Conservation (phyloP, 176 grass and related monocot species). For the Musa beccarii region DNA sequence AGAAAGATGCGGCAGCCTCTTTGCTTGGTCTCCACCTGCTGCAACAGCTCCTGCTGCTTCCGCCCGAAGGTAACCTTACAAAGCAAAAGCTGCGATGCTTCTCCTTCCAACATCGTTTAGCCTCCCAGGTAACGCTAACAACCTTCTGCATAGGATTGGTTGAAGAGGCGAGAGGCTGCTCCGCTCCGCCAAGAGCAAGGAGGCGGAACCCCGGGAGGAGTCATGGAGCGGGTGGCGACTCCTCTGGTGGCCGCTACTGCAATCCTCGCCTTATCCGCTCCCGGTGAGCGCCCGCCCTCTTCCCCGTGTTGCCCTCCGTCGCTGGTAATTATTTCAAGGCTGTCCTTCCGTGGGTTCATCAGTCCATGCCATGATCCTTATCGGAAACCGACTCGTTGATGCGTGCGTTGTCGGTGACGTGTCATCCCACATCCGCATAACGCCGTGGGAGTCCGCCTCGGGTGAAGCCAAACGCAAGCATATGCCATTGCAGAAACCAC, state of each 20-base stretch:
- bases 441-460: too few species aligned
- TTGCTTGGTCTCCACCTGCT: background rate
- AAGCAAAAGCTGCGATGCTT: background rate
- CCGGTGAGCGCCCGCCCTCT: constrained; percentile 27
- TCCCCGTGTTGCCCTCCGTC: too few species aligned
- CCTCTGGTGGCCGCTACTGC: constrained; percentile 41
- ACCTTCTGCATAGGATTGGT: background rate
- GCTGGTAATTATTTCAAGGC: too few species aligned
- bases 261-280: constrained; percentile 38
- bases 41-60: background rate
- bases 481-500: too few species aligned
- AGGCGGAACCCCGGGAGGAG: background rate
- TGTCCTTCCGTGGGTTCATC: background rate
- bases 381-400: too few species aligned
- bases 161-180: background rate
- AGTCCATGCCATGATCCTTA: too few species aligned
- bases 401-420: too few species aligned
- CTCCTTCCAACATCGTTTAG: background rate
- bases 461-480: too few species aligned
- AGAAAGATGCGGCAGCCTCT: background rate
- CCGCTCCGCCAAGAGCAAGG: background rate
- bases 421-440: too few species aligned
- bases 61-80: background rate
- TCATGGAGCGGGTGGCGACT: background rate
- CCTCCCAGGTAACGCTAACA: too few species aligned